Base-by-base conservation (phyloP, 371 early-diverging fungal species). In the Conidiobolus incongruus region DNA sequence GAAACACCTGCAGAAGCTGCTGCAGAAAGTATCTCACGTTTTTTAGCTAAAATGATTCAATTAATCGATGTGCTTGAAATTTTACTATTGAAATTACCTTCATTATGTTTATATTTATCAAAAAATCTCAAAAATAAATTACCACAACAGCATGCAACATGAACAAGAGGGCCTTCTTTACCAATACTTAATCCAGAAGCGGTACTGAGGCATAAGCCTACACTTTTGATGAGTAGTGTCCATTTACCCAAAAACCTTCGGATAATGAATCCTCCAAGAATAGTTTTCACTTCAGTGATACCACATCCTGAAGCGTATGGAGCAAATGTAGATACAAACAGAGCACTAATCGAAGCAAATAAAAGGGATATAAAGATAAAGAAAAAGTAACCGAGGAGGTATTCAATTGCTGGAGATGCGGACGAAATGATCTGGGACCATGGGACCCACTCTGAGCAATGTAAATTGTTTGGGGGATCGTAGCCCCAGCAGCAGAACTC, bases 401-500 rank as follows among this genome's bases (percentile, higher is more conserved):
- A 47, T 11, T 29, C 24, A 2, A 22, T 21, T 3, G 22, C 10
- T 21, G 16, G 23, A 13, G 30, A 13, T 10, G n/a, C 30, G 8
- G 3, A 5, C 15, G 23, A 5, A 11, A 35, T 7, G 8, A 20
- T 8, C 4, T 33, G 16, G 3, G 10, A 56, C 70, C 70, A 73
- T 2, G 59, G 48, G 8, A 60, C 55, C 71, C 77, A 74, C 43
- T 66, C 63, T 22, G 38, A 36, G 26, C 61, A 65, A 21, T 45
- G 16, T 16, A 49, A 51, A 20, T 39, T 44, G 15, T 54, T 58
- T 61, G 46, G 16, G 16, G 16, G 16, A 12, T 61, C 54, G 30
- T 54, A 51, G 20, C 58, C 75, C 88, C 81, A 85, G 55, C 95
- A 94, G 58, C 95, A 94, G 56, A 89, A 91, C 47, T 77, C 66